Percentiles rank a stretch among this genome's conserved stretches.
Conservation (phyloP, 306 rosid species). For the Begonia masoniana region DNA sequence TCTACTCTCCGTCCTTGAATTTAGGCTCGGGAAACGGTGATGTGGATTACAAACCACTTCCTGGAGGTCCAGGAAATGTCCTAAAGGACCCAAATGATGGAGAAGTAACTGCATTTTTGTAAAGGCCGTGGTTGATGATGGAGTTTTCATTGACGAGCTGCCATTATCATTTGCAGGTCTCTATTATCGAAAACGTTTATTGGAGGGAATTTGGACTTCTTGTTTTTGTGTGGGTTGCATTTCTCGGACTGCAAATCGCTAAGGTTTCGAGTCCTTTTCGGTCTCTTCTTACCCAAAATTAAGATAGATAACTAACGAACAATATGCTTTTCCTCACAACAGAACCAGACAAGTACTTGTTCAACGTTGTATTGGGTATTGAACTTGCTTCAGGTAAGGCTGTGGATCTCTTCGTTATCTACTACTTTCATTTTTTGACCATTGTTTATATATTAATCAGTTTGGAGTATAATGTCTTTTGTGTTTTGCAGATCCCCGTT, state of each 20-base stretch:
- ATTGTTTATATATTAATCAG: too few relatives aligned
- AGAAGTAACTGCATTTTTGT: too few relatives aligned
- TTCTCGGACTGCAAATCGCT: conserved; percentile 61
- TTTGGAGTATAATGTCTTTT: too few relatives aligned
- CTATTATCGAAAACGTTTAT: conserved; percentile 47
- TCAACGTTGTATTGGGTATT: conserved; percentile 58
- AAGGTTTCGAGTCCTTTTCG: conserved; percentile 37
- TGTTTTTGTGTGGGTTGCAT: conserved; percentile 73
- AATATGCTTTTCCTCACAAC: conserved; percentile 20
- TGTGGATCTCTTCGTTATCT: background rate
- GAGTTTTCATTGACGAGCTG: conserved; percentile 18
- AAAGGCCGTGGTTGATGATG: background rate
- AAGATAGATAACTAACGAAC: background rate
- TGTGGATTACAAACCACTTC: too few relatives aligned
- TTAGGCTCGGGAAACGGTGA: too few relatives aligned
- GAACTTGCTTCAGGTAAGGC: conserved; percentile 61
- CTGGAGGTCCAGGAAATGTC: too few relatives aligned
- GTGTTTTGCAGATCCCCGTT: conserved; percentile 48
- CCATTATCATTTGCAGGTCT: conserved; percentile 34
- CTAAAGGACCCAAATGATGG: too few relatives aligned
- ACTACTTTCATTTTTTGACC: too few relatives aligned
- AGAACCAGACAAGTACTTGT: conserved; percentile 49
- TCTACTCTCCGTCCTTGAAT: too few relatives aligned
- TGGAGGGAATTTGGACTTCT: conserved; percentile 93
- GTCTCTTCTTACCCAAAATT: background rate